Percentiles rank a stretch among this genome's conserved stretches.
phyloP scores from a whole-genome alignment of 768 basidiomycete genomes.

The Chalciporus sphaerocephalus region DNA sequence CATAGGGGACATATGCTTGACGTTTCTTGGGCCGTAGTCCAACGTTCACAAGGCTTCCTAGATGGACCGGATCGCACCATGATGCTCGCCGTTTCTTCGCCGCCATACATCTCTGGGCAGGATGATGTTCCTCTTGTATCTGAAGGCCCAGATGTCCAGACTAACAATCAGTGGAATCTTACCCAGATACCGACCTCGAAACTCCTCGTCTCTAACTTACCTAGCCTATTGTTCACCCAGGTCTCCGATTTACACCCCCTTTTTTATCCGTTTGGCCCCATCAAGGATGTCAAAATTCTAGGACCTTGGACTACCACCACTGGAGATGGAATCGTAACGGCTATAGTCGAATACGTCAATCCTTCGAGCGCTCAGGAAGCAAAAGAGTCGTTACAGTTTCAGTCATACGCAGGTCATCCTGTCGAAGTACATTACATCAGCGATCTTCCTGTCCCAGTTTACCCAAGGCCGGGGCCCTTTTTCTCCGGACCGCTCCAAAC shows the following conservation, averaged over 20 bases:
- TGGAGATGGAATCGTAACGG: slow-evolving; percentile 44
- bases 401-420: slow-evolving; percentile 51
- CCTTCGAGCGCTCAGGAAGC: slow-evolving; percentile 59
- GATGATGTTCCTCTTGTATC: slow-evolving; percentile 23
- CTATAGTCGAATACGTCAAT: slow-evolving; percentile 60
- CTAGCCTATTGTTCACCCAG: slow-evolving; percentile 63
- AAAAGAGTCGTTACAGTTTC: slow-evolving; percentile 54
- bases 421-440: slow-evolving; percentile 37
- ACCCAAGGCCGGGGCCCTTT: slow-evolving; percentile 5
- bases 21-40: slow-evolving; percentile 84
- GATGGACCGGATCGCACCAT: slow-evolving; percentile 77
- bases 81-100: slow-evolving; percentile 48
- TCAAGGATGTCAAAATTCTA: slow-evolving; percentile 57
- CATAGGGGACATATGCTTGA: slow-evolving; percentile 69
- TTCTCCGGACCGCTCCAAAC: slow-evolving; percentile 5
- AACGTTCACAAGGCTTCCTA: slow-evolving; percentile 79
- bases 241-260: slow-evolving; percentile 66
- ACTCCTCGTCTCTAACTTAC: slow-evolving; percentile 62
- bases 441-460: slow-evolving; percentile 10
- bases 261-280: slow-evolving; percentile 65
- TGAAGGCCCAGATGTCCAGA: slow-evolving; percentile 31
- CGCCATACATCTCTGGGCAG: slow-evolving; percentile 30
- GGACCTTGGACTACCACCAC: slow-evolving; percentile 31
- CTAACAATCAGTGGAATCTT: slow-evolving; percentile 30
- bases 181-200: slow-evolving; percentile 42